A percentile compares a stretch with the other conserved stretches of the same genome.
Evolutionary conservation across 2,329 filamentous ascomycete species (phyloP).

Genomic region (Whalleya microplaca): DNA sequence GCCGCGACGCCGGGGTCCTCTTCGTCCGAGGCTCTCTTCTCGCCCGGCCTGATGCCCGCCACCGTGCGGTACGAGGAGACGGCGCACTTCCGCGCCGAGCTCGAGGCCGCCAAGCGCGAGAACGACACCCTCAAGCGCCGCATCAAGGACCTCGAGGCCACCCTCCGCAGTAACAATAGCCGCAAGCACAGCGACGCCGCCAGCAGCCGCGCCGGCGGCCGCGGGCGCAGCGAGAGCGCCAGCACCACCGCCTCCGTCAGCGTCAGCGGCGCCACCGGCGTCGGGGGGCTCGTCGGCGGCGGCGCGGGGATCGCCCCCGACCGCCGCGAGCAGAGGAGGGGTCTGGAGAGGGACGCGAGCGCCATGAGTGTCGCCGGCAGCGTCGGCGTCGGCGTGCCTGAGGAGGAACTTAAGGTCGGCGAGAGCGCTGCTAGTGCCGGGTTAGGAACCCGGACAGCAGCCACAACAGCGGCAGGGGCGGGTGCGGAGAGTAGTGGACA

Average conservation of each 20-base stretch:
- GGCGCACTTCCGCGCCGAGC: constrained; percentile 60
- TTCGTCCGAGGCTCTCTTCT: no score
- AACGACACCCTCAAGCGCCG: constrained; percentile 65
- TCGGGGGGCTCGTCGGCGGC: constrained; percentile 28
- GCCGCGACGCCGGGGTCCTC: constrained; percentile 47
- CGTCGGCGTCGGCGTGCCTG: constrained; percentile 58
- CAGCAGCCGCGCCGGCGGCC: no score
- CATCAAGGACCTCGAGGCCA: constrained; percentile 64
- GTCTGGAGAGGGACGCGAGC: constrained; percentile 51
- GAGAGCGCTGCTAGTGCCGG: constrained; percentile 62
- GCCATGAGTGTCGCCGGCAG: constrained; percentile 48
- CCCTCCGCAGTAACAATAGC: constrained; percentile 51
- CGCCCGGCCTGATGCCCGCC: constrained; percentile 58
- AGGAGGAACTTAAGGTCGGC: constrained; percentile 63
- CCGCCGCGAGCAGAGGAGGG: constrained; percentile 41
- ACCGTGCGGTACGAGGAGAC: constrained; percentile 67
- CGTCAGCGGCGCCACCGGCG: constrained; percentile 40
- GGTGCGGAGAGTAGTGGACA: not conserved
- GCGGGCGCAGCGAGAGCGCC: constrained; percentile 50
- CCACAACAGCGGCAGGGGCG: no score
- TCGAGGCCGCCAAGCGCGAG: constrained; percentile 65
- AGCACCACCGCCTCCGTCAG: constrained; percentile 57
- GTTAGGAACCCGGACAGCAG: constrained; percentile 18
- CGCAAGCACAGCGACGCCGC: constrained; percentile 48
- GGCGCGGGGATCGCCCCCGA: constrained; percentile 52